Conservation (phyloP, 169 alveolate genomes). For the Plasmodium fragile region DNA sequence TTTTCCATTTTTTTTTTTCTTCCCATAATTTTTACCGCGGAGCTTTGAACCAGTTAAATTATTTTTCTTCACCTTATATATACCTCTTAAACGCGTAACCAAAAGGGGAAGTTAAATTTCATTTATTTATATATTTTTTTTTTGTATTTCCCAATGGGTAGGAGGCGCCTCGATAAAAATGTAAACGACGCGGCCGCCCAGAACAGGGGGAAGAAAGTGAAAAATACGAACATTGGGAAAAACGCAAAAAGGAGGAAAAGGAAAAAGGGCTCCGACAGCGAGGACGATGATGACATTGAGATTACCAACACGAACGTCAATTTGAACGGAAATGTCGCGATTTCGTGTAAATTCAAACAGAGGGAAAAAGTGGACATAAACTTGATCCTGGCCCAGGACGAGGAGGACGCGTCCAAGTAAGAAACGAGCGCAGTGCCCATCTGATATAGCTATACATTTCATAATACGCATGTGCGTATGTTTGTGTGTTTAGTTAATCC, state of each 20-base stretch:
- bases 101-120: background rate
- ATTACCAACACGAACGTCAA: constrained; percentile 30
- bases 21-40: background rate
- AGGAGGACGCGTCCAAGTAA: constrained; percentile 84
- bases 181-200: background rate
- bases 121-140: background rate
- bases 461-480: constrained; percentile 21
- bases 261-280: constrained; percentile 63
- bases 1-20: background rate
- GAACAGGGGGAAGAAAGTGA: background rate
- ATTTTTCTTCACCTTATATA: background rate
- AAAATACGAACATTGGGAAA: background rate
- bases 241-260: constrained; percentile 63
- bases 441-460: background rate
- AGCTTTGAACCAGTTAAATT: background rate
- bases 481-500: background rate
- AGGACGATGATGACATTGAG: constrained; percentile 70
- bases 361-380: constrained; percentile 83
- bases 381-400: constrained; percentile 84
- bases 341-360: constrained; percentile 68
- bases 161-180: constrained; percentile 49
- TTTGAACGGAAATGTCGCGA: constrained; percentile 52
- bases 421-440: background rate
- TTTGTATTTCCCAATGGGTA: constrained; percentile 53
- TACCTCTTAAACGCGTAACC: background rate